phyloP scores from a whole-genome alignment of 2,329 filamentous ascomycete genomes.

The Ceratocystis harringtonii region DNA sequence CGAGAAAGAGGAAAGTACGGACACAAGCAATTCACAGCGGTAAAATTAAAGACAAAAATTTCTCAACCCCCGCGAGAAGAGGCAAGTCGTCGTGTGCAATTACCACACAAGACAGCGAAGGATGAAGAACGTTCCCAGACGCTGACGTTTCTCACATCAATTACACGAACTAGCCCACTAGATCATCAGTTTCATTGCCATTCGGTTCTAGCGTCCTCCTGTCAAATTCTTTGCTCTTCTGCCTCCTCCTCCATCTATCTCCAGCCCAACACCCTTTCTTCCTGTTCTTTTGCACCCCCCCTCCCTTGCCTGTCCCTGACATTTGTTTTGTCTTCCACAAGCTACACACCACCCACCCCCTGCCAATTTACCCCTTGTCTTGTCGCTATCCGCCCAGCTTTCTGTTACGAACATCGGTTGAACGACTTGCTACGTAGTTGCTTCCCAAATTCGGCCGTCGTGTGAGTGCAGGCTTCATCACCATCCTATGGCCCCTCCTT shows the following conservation, averaged over 20 bases:
- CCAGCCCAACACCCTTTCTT: not conserved
- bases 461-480: not conserved
- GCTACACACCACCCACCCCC: no score
- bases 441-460: not conserved
- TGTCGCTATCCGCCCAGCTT: not conserved
- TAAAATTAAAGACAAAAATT: no score
- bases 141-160: not conserved
- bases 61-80: not conserved
- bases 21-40: no score
- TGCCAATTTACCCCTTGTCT: no score
- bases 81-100: slow-evolving; percentile 6
- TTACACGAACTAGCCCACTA: not conserved
- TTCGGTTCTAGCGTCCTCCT: not conserved
- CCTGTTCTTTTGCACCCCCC: not conserved
- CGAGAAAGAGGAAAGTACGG: no score
- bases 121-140: not conserved
- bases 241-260: not conserved
- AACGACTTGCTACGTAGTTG: no score
- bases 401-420: not conserved
- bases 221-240: not conserved
- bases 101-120: not conserved
- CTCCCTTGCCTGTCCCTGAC: not conserved
- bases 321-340: not conserved
- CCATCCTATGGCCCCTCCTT: not conserved
- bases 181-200: not conserved